Evolutionary conservation across 1,284 basidiomycete species (phyloP).

Genomic region (Meira nashicola): DNA sequence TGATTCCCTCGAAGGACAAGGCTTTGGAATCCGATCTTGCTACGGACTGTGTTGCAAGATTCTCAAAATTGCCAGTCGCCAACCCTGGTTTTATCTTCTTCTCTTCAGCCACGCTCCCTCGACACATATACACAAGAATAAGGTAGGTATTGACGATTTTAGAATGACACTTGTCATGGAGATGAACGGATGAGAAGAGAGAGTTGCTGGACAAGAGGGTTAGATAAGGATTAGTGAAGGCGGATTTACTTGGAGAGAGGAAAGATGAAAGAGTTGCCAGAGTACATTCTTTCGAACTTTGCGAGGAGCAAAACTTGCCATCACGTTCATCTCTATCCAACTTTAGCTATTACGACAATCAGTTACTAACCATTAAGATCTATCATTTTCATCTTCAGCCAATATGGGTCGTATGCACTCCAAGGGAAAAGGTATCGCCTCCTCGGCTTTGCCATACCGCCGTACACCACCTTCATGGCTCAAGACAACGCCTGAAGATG

Average conservation of each 20-base stretch:
- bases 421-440: conserved; percentile 57
- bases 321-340: too few species aligned
- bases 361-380: neutral
- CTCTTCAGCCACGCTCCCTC: neutral
- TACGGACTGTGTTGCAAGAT: too few species aligned
- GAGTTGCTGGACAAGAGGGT: neutral
- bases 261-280: neutral
- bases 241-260: neutral
- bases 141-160: conserved; percentile 3
- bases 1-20: too few species aligned
- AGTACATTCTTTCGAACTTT: neutral
- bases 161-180: neutral
- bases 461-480: conserved; percentile 92
- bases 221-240: neutral
- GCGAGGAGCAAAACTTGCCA: neutral
- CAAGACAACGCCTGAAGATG: conserved; percentile 91
- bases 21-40: too few species aligned
- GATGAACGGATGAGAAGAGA: neutral
- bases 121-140: neutral
- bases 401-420: conserved; percentile 53
- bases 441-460: conserved; percentile 95
- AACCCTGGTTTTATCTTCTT: neutral
- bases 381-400: conserved; percentile 19
- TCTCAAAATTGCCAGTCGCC: too few species aligned
- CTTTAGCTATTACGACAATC: too few species aligned